Evolutionary conservation across 192 early-diverging fungal genomes (phyloP).

Genomic region (Helicostylum pulchrum): DNA sequence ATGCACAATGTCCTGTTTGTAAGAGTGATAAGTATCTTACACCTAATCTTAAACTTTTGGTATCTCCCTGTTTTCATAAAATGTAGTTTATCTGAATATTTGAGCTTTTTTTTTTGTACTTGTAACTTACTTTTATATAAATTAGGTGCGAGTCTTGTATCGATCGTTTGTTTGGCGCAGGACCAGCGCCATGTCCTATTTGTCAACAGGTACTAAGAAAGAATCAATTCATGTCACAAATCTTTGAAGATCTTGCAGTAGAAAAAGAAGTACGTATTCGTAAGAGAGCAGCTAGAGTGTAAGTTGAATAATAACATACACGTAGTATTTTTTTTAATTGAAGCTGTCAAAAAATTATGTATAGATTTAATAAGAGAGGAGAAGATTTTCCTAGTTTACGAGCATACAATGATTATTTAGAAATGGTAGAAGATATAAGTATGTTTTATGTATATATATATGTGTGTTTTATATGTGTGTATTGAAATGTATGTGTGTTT

Average conservation of each 20-base stretch:
- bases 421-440: slow-evolving; percentile 86
- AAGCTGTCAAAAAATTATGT: neutral
- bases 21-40: slow-evolving; percentile 84
- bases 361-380: slow-evolving; percentile 84
- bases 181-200: slow-evolving; percentile 89
- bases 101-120: neutral
- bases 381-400: slow-evolving; percentile 79
- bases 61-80: slow-evolving; percentile 93
- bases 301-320: slow-evolving; percentile 16
- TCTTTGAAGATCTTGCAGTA: slow-evolving; percentile 91
- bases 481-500: neutral
- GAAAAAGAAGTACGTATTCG: slow-evolving; percentile 92
- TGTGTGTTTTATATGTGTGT: neutral
- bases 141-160: slow-evolving; percentile 89
- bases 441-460: slow-evolving; percentile 20
- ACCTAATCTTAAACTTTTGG: slow-evolving; percentile 82
- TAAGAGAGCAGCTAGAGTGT: slow-evolving; percentile 68
- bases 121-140: neutral
- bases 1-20: slow-evolving; percentile 73
- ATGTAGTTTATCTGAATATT: slow-evolving; percentile 53
- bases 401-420: slow-evolving; percentile 88
- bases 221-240: slow-evolving; percentile 80
- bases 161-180: slow-evolving; percentile 74
- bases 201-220: slow-evolving; percentile 81
- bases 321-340: neutral